Base-by-base conservation (phyloP, 495 filamentous ascomycete genomes). In the Neurospora sp. region DNA sequence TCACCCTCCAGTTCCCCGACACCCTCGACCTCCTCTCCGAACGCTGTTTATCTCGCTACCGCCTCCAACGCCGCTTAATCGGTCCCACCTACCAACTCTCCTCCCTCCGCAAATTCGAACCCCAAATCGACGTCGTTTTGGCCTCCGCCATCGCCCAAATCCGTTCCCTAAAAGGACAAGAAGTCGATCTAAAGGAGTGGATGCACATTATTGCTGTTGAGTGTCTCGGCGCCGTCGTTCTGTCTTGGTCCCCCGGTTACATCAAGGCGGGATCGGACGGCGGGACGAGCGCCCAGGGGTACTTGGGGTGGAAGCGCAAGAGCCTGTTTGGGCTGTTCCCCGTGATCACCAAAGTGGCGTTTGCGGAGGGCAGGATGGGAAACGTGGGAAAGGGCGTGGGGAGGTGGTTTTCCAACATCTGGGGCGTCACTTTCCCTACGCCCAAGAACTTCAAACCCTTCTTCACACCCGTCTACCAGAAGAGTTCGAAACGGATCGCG, bases 181-280 rank as follows among this genome's bases (percentile, higher is more conserved):
- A 82, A 27, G 46, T 83, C 0, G 83, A 84, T 39, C 71, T 84
- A 20, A 82, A 81, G 54, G 77, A 82, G 40, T 85, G 83, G 83
- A 79, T 85, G 78, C 83, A 85, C 74, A 79, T 85, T 70, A 73
- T 83, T 7, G 80, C 78, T 5, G 83, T 85, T 20, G 83, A 85
- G 41, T 84, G 80, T 39, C 78, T 85, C 2, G 82, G 82, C 0
- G 82, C 81, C 0, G 80, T 83, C 4, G 82, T 84, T 1, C 72
- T 85, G 0, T 78, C 79, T n/a, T 85, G 83, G 27, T 82, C 82
- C 0, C 83, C 83, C 0, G 77, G 78, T 0, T 82, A 84, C 39
- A 79, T 84, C 39, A 35, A 35, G 31, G 31, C 31, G 31, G 4
- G 31, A 4, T 2, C 2, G 2, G 31, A 85, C 54, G 79, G 82